Conservation (phyloP, 1,284 basidiomycete species). For the Ganoderma multipileum region DNA sequence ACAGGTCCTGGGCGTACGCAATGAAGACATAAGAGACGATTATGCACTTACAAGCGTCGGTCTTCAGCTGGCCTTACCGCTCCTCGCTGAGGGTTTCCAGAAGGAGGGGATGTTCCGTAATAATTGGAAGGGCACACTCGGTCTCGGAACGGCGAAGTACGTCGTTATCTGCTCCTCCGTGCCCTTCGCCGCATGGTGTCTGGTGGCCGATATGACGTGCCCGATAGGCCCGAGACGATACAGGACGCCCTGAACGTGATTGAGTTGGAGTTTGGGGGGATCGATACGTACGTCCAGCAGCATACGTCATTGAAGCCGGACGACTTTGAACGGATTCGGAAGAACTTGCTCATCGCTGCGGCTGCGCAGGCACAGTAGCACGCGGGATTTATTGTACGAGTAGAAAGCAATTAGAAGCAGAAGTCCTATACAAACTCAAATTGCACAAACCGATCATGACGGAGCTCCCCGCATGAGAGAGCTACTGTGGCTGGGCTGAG, state of each 20-base stretch:
- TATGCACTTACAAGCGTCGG: constrained; percentile 50
- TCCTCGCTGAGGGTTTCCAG: constrained; percentile 43
- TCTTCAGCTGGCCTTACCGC: constrained; percentile 43
- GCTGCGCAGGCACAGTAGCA: background rate
- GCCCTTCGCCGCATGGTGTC: background rate
- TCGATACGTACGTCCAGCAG: constrained; percentile 43
- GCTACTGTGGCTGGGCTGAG: background rate
- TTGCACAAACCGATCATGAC: background rate
- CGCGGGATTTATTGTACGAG: background rate
- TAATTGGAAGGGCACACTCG: constrained; percentile 46
- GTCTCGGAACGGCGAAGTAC: constrained; percentile 47
- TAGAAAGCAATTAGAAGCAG: background rate
- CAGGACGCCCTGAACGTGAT: constrained; percentile 42
- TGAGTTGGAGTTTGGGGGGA: constrained; percentile 44
- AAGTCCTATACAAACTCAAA: background rate
- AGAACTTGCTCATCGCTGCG: constrained; percentile 22
- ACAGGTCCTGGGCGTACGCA: constrained; percentile 49
- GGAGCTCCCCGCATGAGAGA: background rate
- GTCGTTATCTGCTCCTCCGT: constrained; percentile 14
- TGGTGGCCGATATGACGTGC: constrained; percentile 4
- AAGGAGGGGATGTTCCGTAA: constrained; percentile 43
- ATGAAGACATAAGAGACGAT: constrained; percentile 48
- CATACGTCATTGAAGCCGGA: constrained; percentile 41
- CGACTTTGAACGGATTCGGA: constrained; percentile 43
- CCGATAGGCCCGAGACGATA: constrained; percentile 47